phyloP scores from a whole-genome alignment of 176 grass and related monocot species.

The Eragrostis curvula region DNA sequence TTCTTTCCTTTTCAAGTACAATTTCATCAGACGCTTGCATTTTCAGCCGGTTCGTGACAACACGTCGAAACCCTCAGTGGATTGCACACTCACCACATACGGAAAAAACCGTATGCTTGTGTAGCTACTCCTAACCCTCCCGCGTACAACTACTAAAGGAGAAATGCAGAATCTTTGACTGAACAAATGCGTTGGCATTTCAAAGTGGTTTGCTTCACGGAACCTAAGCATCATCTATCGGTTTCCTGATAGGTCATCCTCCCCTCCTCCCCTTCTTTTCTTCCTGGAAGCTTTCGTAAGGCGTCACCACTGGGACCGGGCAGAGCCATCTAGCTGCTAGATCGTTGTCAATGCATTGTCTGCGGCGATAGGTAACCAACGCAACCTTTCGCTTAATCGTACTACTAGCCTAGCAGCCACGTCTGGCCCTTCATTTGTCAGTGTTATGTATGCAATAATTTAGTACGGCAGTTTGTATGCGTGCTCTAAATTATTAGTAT shows the following conservation, averaged over 20 bases:
- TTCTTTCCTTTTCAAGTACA: slow-evolving; percentile 3
- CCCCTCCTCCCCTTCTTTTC: not conserved
- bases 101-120: not conserved
- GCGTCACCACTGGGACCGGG: slow-evolving; percentile 45
- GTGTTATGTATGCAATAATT: not conserved
- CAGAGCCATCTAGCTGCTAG: not conserved
- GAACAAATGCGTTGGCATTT: not conserved
- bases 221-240: slow-evolving; percentile 36
- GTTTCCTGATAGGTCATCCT: slow-evolving; percentile 16
- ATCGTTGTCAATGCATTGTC: slow-evolving; percentile 23
- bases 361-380: slow-evolving; percentile 17
- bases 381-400: not conserved
- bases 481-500: not conserved
- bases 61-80: not conserved
- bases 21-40: too few species aligned
- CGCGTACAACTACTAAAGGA: slow-evolving; percentile 2
- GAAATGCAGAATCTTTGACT: slow-evolving; percentile 9
- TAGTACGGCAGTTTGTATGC: not conserved
- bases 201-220: slow-evolving; percentile 42
- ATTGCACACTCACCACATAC: not conserved
- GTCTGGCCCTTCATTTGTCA: not conserved
- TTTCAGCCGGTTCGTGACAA: not conserved
- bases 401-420: not conserved
- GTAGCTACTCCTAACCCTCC: not conserved
- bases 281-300: slow-evolving; percentile 28